A percentile compares a stretch with the other conserved stretches of the same genome.
Conservation (phyloP, 495 filamentous ascomycete genomes). For the Penicillium herquei region DNA sequence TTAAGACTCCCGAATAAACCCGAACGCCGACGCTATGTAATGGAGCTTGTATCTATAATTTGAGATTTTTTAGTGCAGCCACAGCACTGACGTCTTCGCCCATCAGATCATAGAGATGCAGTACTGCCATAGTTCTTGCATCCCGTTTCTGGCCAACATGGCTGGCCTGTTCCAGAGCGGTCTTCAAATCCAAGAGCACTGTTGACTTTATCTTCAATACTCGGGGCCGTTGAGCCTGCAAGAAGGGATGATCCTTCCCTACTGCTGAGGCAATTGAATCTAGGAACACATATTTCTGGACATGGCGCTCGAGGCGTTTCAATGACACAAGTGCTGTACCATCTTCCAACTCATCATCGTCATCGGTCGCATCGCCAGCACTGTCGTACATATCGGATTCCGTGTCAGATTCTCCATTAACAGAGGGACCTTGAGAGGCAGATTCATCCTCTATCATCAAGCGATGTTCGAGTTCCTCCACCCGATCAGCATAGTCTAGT, state of each 20-base stretch:
- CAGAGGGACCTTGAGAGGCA: slow-evolving; percentile 1
- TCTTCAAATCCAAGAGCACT: slow-evolving; percentile 77
- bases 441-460: slow-evolving; percentile 53
- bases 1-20: slow-evolving; percentile 3
- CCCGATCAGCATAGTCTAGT: slow-evolving; percentile 66
- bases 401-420: slow-evolving; percentile 27
- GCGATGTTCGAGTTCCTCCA: slow-evolving; percentile 72
- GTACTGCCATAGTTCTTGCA: slow-evolving; percentile 60
- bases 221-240: slow-evolving; percentile 55
- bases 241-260: slow-evolving; percentile 63
- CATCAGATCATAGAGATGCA: slow-evolving; percentile 75
- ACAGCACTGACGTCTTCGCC: slow-evolving; percentile 70
- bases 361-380: slow-evolving; percentile 56
- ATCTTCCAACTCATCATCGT: slow-evolving; percentile 45
- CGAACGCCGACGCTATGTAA: slow-evolving; percentile 49
- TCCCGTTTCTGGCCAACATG: slow-evolving; percentile 52
- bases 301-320: slow-evolving; percentile 54
- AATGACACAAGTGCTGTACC: slow-evolving; percentile 44
- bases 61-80: slow-evolving; percentile 62
- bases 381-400: slow-evolving; percentile 41
- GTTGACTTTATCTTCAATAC: slow-evolving; percentile 67
- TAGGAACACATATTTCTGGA: slow-evolving; percentile 56
- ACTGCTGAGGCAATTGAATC: slow-evolving; percentile 49
- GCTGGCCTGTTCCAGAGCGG: slow-evolving; percentile 71
- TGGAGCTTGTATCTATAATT: slow-evolving; percentile 35